Evolutionary conservation across 805 yeast species (phyloP).

Genomic region (Sugiyamaella qingdaonensis): DNA sequence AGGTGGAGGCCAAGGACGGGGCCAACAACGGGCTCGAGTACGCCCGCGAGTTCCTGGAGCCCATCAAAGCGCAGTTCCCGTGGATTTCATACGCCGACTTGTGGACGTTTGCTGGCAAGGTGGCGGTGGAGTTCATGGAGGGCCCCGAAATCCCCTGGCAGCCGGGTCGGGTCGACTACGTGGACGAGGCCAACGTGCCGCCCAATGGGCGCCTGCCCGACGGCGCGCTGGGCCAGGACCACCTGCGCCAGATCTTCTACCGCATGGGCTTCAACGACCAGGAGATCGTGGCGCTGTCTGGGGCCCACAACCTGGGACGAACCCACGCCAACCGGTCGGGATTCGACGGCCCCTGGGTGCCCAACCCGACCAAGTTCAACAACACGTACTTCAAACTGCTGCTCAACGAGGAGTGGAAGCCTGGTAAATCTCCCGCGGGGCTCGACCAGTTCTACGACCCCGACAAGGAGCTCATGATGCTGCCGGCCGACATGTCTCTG

Average conservation of each 20-base stretch:
- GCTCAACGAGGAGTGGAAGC: conserved; percentile 53
- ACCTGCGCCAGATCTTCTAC: conserved; percentile 50
- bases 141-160: conserved; percentile 76
- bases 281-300: conserved; percentile 58
- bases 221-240: conserved; percentile 51
- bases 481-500: conserved; percentile 74
- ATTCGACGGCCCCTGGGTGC: conserved; percentile 89
- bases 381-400: conserved; percentile 67
- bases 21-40: conserved; percentile 47
- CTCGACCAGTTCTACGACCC: conserved; percentile 39
- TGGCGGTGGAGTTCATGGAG: conserved; percentile 56
- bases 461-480: conserved; percentile 75
- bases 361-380: conserved; percentile 66
- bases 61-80: conserved; percentile 53
- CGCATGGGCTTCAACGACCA: conserved; percentile 59
- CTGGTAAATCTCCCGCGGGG: conserved; percentile 37
- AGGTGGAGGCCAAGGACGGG: conserved; percentile 41
- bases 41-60: conserved; percentile 54
- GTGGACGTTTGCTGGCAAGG: conserved; percentile 69
- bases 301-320: conserved; percentile 62
- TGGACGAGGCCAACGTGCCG: conserved; percentile 51
- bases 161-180: conserved; percentile 62
- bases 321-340: conserved; percentile 66
- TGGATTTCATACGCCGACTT: conserved; percentile 63
- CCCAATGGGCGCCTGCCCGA: conserved; percentile 61